Conservation (phyloP, 768 basidiomycete species). For the Trametes coccinea region DNA sequence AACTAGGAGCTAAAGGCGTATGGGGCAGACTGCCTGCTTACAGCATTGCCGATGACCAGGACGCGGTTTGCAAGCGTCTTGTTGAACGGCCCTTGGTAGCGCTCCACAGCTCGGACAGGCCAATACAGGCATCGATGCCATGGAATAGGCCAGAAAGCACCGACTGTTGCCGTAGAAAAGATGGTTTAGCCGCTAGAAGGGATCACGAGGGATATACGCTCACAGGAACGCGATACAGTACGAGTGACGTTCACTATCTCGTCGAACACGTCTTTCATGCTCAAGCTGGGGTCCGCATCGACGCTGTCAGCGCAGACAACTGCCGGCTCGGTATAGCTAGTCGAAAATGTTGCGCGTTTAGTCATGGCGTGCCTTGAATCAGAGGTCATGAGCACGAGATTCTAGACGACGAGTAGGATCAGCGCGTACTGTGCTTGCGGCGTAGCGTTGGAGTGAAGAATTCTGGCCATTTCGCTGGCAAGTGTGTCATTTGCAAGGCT, state of each 20-base stretch:
- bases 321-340: conserved; percentile 16
- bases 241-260: conserved; percentile 14
- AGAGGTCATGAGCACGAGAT: not conserved
- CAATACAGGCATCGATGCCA: conserved; percentile 16
- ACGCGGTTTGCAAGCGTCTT: conserved; percentile 22
- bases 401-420: not conserved
- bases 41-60: conserved; percentile 24
- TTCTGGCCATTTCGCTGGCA: not conserved
- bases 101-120: conserved; percentile 23
- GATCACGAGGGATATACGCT: not conserved
- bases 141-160: conserved; percentile 12
- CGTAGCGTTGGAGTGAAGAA: not conserved
- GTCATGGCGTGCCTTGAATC: not conserved
- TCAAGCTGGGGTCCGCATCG: conserved; percentile 8
- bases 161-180: not conserved
- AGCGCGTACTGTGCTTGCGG: not conserved
- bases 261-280: conserved; percentile 14
- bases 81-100: conserved; percentile 28
- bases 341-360: not conserved
- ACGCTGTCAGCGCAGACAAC: conserved; percentile 18
- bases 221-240: conserved; percentile 12
- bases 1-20: too few relatives aligned
- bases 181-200: not conserved
- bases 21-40: not conserved
- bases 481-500: not conserved